Evolutionary conservation across 495 filamentous ascomycete species (phyloP).

Genomic region (Aspergillus sclerotiicarbonarius): DNA sequence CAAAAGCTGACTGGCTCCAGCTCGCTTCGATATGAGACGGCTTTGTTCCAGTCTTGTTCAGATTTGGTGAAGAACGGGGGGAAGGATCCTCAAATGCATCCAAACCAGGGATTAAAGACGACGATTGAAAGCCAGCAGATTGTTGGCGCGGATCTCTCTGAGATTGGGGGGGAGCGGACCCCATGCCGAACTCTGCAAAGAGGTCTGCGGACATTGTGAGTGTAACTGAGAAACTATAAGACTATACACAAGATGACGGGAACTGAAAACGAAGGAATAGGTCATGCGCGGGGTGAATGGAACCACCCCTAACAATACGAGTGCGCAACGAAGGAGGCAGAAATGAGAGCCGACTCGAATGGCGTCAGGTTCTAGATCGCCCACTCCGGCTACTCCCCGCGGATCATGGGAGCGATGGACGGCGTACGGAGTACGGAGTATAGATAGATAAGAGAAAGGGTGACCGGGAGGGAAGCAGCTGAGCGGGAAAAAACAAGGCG

Average conservation of each 20-base stretch:
- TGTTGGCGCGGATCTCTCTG: slow-evolving; percentile 16
- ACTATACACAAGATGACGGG: background rate
- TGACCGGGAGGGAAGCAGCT: background rate
- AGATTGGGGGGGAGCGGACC: slow-evolving; percentile 19
- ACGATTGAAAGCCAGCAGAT: slow-evolving; percentile 13
- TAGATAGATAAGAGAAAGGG: slow-evolving; percentile 2
- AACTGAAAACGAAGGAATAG: background rate
- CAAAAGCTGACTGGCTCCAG: slow-evolving; percentile 6
- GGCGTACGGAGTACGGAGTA: background rate
- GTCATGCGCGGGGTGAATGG: background rate
- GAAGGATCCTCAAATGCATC: slow-evolving; percentile 25
- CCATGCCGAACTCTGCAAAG: slow-evolving; percentile 64
- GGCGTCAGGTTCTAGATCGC: background rate
- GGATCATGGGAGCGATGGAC: background rate
- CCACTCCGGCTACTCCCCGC: background rate
- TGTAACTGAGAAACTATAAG: background rate
- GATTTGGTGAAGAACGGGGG: slow-evolving; percentile 14
- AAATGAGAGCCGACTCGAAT: background rate
- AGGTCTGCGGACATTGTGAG: slow-evolving; percentile 69
- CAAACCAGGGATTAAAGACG: slow-evolving; percentile 26
- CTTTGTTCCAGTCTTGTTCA: slow-evolving; percentile 5
- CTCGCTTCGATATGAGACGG: background rate
- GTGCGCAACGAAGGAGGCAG: background rate
- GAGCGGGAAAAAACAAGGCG: slow-evolving; percentile 3
- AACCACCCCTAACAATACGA: background rate